A percentile compares a stretch with the other conserved stretches of the same genome.
Evolutionary conservation across 805 yeast genomes (phyloP).

Genomic region (Spathaspora hagerdaliae): DNA sequence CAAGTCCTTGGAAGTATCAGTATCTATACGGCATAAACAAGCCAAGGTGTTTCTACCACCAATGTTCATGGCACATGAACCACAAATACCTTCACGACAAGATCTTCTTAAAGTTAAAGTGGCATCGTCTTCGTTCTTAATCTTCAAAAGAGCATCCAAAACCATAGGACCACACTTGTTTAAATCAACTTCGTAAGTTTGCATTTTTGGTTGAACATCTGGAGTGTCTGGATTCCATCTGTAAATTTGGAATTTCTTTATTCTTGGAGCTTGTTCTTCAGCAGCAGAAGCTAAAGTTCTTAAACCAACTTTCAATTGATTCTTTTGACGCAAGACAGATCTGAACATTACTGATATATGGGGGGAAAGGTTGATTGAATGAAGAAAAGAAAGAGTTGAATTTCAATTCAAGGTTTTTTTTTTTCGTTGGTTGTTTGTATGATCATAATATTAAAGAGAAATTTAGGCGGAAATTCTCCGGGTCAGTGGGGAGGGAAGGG

Average conservation of each 20-base stretch:
- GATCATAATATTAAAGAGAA: too few relatives aligned
- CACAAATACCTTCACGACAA: conserved; percentile 99
- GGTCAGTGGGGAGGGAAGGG: too few relatives aligned
- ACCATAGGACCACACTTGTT: conserved; percentile 97
- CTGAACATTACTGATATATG: conserved; percentile 1
- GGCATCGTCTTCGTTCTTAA: conserved; percentile 95
- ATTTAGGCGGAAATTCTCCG: too few relatives aligned
- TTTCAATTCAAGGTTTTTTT: too few relatives aligned
- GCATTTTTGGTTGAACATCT: conserved; percentile 82
- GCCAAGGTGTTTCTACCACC: conserved; percentile 97
- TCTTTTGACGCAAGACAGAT: conserved; percentile 8
- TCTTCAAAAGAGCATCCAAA: conserved; percentile 87
- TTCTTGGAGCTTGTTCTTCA: conserved; percentile 45
- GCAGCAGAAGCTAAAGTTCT: conserved; percentile 51
- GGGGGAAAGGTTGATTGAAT: too few relatives aligned
- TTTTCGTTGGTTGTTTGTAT: too few relatives aligned
- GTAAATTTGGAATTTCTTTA: conserved; percentile 87
- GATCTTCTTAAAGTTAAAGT: conserved; percentile 96
- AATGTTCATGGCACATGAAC: conserved; percentile 99
- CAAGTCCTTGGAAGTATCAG: conserved; percentile 64
- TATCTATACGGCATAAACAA: conserved; percentile 90
- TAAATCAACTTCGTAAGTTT: conserved; percentile 79
- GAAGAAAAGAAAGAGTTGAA: too few relatives aligned
- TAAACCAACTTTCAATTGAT: conserved; percentile 4
- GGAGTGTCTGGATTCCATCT: conserved; percentile 99